Base-by-base conservation (phyloP, 306 rosid genomes). In the Senna siamea region DNA sequence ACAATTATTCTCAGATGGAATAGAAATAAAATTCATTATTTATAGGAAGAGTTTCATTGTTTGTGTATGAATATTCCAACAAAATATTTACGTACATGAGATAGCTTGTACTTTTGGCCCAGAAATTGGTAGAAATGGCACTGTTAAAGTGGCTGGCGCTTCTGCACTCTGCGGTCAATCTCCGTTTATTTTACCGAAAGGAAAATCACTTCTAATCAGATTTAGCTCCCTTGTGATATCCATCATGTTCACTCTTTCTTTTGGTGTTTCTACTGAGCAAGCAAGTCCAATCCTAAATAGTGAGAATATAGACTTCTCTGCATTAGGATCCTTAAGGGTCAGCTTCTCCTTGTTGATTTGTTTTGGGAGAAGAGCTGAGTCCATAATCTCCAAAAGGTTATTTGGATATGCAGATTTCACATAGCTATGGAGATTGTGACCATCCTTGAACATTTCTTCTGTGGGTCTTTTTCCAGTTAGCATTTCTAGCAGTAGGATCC, bases 361-460 rank as follows among this genome's bases (percentile, higher is more conserved):
- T 59, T 59, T 7, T 17, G 22, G 23, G 1, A 34, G 4, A 34
- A 32, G 13, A 34, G 40, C 10, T 7, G 13, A 8, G 13, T 59
- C 46, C 26, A 59, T 6, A 34, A 59, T 59, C 6, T 59, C 66
- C 66, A 59, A 15, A 4, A 59, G 23, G 26, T 34, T 59, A 34
- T 34, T 19, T 34, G 66, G 66, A 18, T 32, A 59, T 59, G 66
- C 46, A 59, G 44, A 6, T 59, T 13, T 59, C 13, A 9, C 66
- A 17, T 23, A 61, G 66, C 7, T 59, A 34, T 59, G 44, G 44
- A 59, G 66, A 59, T 32, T 59, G 66, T 34, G 22, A 9, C 66
- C 66, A 59, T 59, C 66, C 15, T 34, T 59, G 44, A 59, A 59
- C 43, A 59, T 59, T 34, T 59, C 46, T n/a, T 59, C 66, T 3